Evolutionary conservation across 23 red algal species (phyloP), one percentile per base, ranked within the genome.

Genomic region (Gracilaria caudata): DNA sequence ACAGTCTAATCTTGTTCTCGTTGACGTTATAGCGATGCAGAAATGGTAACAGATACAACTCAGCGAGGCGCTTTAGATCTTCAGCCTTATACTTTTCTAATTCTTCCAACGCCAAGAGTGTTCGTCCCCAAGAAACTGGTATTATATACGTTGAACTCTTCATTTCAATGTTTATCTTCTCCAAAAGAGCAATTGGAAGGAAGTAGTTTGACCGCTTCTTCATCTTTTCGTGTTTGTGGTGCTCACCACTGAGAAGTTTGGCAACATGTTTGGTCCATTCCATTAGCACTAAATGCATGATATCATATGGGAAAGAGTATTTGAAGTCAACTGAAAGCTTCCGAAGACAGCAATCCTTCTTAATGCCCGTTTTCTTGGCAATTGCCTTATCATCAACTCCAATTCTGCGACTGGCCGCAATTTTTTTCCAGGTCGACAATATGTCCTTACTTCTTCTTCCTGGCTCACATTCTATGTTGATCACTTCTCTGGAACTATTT

Each of bases 271-370:
- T 58, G 1, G 25, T 19, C 3, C 16, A 78, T 1, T 45, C 24
- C 5, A 58, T 14, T 2, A 78, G 30, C 4, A 78, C 44, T 9
- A 58, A 78, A n/a, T 78, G 74, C 74, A 78, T 78, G 3, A 58
- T 0, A 38, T 78, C 74, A n/a, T 78, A 78, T 20, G 45, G 11
- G 23, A 54, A 78, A 4, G 74, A 30, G 46, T 29, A 56, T 6
- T 9, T 5, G 26, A 54, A 54, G 5, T 78, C 74, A 11, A 78
- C 1, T 0, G 30, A 36, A 2, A 78, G 32, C 1, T 78, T 26
- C 4, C 2, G 2, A 0, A 78, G 1, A 2, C 32, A 58, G 6
- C 11, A 58, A 19, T 20, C 17, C 7, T 45, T 78, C 28, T 78
- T 78, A 12, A 57, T 78, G 0, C 45, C 21, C 7, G 74, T n/a